Evolutionary conservation across 2,329 filamentous ascomycete genomes (phyloP).

Genomic region (Hypoxylon sp.): DNA sequence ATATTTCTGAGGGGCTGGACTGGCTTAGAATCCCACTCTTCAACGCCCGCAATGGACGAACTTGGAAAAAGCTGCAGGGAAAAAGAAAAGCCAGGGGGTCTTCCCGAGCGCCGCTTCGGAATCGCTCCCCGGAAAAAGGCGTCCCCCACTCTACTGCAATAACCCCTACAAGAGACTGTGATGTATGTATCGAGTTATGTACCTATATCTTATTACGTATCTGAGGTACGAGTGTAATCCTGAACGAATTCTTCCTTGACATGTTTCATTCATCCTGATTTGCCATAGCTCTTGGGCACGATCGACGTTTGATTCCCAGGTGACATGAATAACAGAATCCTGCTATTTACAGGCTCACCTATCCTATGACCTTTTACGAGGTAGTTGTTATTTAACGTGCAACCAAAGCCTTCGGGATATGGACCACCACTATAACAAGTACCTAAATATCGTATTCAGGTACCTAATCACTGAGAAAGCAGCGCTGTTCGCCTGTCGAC

Average conservation of each 20-base stretch:
- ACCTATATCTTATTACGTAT: conserved; percentile 31
- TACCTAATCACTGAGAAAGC: conserved; percentile 16
- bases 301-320: conserved; percentile 32
- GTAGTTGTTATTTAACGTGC: no score
- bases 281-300: conserved; percentile 14
- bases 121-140: conserved; percentile 41
- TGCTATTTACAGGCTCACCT: conserved; percentile 14
- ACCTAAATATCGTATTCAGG: conserved; percentile 13
- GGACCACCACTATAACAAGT: conserved; percentile 12
- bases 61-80: conserved; percentile 38
- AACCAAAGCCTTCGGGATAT: conserved; percentile 18
- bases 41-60: conserved; percentile 27
- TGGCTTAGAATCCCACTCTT: conserved; percentile 37
- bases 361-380: no score
- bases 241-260: conserved; percentile 12
- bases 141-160: conserved; percentile 33
- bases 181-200: conserved; percentile 18
- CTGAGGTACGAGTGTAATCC: not conserved
- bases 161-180: conserved; percentile 11
- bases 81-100: conserved; percentile 25
- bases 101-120: conserved; percentile 38
- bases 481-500: conserved; percentile 15
- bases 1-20: conserved; percentile 30
- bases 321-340: conserved; percentile 18
- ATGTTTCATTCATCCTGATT: conserved; percentile 26